Percentiles rank a stretch among this genome's conserved stretches.
phyloP scores from a whole-genome alignment of 805 yeast genomes.

The Schwanniomyces sp. region DNA sequence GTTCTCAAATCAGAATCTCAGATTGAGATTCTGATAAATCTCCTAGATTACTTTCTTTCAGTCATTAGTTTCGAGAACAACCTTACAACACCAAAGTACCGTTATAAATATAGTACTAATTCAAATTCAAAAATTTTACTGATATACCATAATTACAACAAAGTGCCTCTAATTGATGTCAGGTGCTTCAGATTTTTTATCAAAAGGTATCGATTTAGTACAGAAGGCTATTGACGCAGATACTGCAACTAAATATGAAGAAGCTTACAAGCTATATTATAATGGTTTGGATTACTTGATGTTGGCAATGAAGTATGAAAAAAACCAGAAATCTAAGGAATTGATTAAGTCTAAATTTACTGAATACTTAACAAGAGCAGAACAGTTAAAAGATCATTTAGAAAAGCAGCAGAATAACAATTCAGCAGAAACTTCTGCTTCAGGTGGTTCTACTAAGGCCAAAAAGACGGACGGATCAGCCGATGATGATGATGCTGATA shows the following conservation, averaged over 20 bases:
- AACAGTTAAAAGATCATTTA: constrained; percentile 85
- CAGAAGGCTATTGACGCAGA: constrained; percentile 96
- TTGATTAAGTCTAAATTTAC: constrained; percentile 84
- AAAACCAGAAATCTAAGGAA: constrained; percentile 85
- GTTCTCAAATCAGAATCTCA: not conserved
- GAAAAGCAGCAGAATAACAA: constrained; percentile 53
- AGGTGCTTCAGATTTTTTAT: constrained; percentile 66
- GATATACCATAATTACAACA: not conserved
- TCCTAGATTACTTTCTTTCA: not conserved
- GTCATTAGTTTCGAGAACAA: not conserved
- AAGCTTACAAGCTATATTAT: constrained; percentile 90
- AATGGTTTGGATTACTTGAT: constrained; percentile 92
- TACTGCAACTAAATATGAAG: constrained; percentile 84
- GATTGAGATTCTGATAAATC: not conserved
- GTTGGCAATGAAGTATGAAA: constrained; percentile 92
- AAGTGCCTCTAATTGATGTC: constrained; percentile 12
- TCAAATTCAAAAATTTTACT: not conserved
- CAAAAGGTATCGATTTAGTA: constrained; percentile 92
- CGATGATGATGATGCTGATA: constrained; percentile 70
- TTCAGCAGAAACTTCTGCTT: constrained; percentile 51
- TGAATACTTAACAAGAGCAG: constrained; percentile 91
- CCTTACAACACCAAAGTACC: not conserved
- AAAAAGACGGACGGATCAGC: constrained; percentile 49
- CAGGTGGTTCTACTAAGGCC: constrained; percentile 58
- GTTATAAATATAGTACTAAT: not conserved